Conservation (phyloP, 1,139 yeast species). For the Diutina sp. region DNA sequence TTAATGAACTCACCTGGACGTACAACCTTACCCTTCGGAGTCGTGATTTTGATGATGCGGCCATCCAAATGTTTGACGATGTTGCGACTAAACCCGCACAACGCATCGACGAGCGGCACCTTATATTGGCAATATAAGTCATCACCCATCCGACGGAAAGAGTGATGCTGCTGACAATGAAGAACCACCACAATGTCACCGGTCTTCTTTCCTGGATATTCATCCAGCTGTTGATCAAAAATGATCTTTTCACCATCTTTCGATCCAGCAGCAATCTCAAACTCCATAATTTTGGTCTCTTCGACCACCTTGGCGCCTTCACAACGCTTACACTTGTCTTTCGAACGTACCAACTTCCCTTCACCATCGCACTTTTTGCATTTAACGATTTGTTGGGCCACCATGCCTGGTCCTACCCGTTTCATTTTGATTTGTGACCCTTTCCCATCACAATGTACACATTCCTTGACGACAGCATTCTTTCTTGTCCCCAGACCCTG, state of each 20-base stretch:
- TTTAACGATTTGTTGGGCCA: conserved; percentile 45
- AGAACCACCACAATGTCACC: conserved; percentile 69
- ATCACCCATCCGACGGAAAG: conserved; percentile 45
- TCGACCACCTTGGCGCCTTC: conserved; percentile 49
- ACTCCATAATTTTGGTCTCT: conserved; percentile 66
- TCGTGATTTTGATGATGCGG: conserved; percentile 49
- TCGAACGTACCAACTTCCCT: conserved; percentile 49
- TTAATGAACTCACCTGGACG: conserved; percentile 66
- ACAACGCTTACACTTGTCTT: conserved; percentile 73
- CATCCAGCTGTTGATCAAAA: conserved; percentile 64
- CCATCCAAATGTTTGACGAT: conserved; percentile 75
- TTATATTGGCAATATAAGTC: conserved; percentile 52
- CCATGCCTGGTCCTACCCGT: conserved; percentile 68
- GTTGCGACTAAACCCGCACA: conserved; percentile 65
- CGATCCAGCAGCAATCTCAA: conserved; percentile 67
- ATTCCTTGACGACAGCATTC: conserved; percentile 41
- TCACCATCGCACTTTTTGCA: conserved; percentile 67
- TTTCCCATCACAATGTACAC: conserved; percentile 62
- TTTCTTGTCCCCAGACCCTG: conserved; percentile 63
- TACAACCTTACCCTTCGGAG: conserved; percentile 67
- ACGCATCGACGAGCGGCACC: conserved; percentile 66
- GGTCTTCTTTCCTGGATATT: conserved; percentile 57
- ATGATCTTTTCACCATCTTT: conserved; percentile 47
- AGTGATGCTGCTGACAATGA: conserved; percentile 29
- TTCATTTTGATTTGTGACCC: conserved; percentile 52